These are phyloP conservation scores for Claviceps sorghi DNA, from an alignment of 2,329 filamentous ascomycete species.

Conservation along the genomic window DNA sequence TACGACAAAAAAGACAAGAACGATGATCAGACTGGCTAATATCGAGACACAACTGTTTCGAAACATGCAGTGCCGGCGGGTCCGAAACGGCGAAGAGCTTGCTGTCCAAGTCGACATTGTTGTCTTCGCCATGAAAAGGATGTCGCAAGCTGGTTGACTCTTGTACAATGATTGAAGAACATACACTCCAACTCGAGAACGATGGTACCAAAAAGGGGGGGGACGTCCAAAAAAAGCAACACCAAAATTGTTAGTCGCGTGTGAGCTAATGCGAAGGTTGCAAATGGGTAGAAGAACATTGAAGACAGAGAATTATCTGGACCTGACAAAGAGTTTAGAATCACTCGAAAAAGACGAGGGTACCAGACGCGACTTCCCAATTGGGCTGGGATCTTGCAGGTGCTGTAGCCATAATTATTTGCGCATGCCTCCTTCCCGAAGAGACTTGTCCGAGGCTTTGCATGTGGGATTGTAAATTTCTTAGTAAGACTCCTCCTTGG, in stretches of 20 bases:
- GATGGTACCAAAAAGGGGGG: slow-evolving; percentile 8
- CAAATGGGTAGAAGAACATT: background rate
- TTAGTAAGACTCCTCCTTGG: background rate
- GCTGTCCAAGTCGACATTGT: background rate
- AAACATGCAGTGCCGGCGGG: background rate
- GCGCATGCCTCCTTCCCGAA: background rate
- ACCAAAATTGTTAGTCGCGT: background rate
- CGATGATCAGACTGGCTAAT: background rate
- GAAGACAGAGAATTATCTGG: background rate
- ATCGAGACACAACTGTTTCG: background rate
- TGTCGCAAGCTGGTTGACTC: background rate
- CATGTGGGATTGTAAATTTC: background rate
- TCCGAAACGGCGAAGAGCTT: background rate
- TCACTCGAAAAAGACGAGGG: background rate
- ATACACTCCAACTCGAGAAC: slow-evolving; percentile 15
- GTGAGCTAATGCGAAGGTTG: slow-evolving; percentile 1
- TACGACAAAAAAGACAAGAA: slow-evolving; percentile 5
- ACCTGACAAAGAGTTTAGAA: background rate
- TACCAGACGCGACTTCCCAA: background rate
- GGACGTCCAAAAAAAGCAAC: background rate
- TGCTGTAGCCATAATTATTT: background rate
- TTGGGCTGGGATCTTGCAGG: background rate
- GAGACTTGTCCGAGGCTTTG: background rate
- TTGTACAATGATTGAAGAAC: slow-evolving; percentile 3
- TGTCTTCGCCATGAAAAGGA: background rate